Conservation (phyloP, 371 early-diverging fungal genomes). For the Mortierella sp. region DNA sequence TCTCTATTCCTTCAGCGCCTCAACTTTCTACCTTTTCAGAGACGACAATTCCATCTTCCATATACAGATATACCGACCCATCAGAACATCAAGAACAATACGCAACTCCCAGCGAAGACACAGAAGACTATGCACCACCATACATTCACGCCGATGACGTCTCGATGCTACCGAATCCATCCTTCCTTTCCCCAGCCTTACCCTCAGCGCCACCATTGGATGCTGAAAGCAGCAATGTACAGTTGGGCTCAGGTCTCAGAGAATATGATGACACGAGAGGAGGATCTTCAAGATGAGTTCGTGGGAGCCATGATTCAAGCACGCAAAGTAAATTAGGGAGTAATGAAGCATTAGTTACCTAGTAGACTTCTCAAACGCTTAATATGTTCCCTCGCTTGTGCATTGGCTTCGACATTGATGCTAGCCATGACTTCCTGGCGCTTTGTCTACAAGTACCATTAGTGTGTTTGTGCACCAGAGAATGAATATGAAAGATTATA, state of each 20-base stretch:
- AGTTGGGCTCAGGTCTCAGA: neutral
- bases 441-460: too few relatives aligned
- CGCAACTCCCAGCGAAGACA: neutral
- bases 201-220: constrained; percentile 3
- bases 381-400: too few relatives aligned
- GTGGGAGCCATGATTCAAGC: too few relatives aligned
- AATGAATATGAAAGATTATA: too few relatives aligned
- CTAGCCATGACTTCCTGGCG: too few relatives aligned
- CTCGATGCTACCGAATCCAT: neutral
- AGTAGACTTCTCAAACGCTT: too few relatives aligned
- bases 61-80: neutral
- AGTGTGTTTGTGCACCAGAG: too few relatives aligned
- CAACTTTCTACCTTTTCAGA: neutral
- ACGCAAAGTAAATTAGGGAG: too few relatives aligned
- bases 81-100: neutral
- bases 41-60: neutral
- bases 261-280: too few relatives aligned
- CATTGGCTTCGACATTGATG: too few relatives aligned
- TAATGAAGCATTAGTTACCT: too few relatives aligned
- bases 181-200: neutral
- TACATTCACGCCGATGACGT: neutral
- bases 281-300: too few relatives aligned
- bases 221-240: neutral
- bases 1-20: neutral
- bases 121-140: neutral